Conservation (phyloP, 441 rosid genomes). For the Populus hybrid region DNA sequence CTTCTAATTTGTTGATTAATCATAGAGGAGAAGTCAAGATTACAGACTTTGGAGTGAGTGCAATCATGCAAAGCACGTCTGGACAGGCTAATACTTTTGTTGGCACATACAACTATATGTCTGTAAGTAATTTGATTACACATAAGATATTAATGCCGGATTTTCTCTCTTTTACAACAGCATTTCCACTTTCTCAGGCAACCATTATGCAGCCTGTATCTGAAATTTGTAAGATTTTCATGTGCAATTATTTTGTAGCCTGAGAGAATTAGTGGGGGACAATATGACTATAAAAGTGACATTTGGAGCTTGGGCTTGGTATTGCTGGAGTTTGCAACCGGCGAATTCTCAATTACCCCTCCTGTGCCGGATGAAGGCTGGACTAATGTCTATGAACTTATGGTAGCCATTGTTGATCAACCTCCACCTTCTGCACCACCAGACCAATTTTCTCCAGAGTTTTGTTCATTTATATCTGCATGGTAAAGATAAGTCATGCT, state of each 20-base stretch:
- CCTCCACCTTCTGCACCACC: slow-evolving; percentile 75
- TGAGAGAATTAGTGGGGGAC: slow-evolving; percentile 69
- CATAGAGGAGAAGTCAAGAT: slow-evolving; percentile 97
- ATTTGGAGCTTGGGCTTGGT: slow-evolving; percentile 96
- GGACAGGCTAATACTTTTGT: slow-evolving; percentile 83
- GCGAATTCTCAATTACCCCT: slow-evolving; percentile 76
- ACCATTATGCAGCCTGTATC: background rate
- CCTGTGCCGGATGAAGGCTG: slow-evolving; percentile 62
- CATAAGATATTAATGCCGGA: slow-evolving; percentile 5
- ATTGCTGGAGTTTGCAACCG: slow-evolving; percentile 86
- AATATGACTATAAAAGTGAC: slow-evolving; percentile 69
- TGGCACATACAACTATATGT: slow-evolving; percentile 94
- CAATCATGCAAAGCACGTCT: slow-evolving; percentile 74
- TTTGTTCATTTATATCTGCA: slow-evolving; percentile 82
- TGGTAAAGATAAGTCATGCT: slow-evolving; percentile 48
- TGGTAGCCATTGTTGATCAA: slow-evolving; percentile 82
- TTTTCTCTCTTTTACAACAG: background rate
- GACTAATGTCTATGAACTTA: slow-evolving; percentile 75
- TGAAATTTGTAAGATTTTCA: background rate
- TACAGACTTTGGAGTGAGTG: slow-evolving; percentile 96
- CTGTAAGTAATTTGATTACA: slow-evolving; percentile 54
- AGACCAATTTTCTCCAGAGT: slow-evolving; percentile 67
- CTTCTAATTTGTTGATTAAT: slow-evolving; percentile 86
- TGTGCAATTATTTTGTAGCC: slow-evolving; percentile 44
- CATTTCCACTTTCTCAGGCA: background rate